Base-by-base conservation (phyloP, 805 yeast genomes). In the Myxozyma lipomycoides region DNA sequence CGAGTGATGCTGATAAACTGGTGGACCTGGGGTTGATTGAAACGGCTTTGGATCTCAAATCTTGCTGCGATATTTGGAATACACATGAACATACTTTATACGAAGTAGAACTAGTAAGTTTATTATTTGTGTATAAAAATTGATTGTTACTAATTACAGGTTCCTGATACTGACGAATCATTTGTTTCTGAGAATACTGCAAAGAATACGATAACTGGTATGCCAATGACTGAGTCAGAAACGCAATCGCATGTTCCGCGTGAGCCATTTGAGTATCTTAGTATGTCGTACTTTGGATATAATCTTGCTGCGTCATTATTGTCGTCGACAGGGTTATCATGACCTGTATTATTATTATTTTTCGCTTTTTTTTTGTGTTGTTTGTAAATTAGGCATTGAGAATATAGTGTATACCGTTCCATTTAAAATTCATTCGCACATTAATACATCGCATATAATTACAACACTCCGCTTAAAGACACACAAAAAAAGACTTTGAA, bases 61-160 rank as follows among this genome's bases (percentile, higher is more conserved):
- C 58, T 6, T 39, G 45, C 17, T 40, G 36, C 4, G 57, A 53
- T 34, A 25, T 46, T 19, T 53, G 57, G 57, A 6, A 24, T 9
- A 6, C 23, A 10, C 25, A 25, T 24, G 18, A 40, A 12, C 58
- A 52, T 39, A 53, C 51, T 5, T 19, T 30, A 10, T 37, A 46
- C 19, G 49, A 53, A 24, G 57, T 53, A 18, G 51, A 47, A 25
- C 4, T 42, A 39, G 57, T 53, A 46, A 26, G 57, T 43, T 6
- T 18, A 3, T 30, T 7, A 22, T 6, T 12, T 34, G 19, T 17
- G n/a, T n/a, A n/a, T n/a, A n/a, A n/a, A n/a, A n/a, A n/a, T n/a
- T n/a, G n/a, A n/a, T n/a, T n/a, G n/a, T n/a, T 28, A 12, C 32
- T 28, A 28, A 28, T 28, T 7, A 19, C 23, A 18, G 24, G 56